These are phyloP conservation scores for Jaapia argillacea DNA, from an alignment of 768 basidiomycete species.

Conservation along the genomic window DNA sequence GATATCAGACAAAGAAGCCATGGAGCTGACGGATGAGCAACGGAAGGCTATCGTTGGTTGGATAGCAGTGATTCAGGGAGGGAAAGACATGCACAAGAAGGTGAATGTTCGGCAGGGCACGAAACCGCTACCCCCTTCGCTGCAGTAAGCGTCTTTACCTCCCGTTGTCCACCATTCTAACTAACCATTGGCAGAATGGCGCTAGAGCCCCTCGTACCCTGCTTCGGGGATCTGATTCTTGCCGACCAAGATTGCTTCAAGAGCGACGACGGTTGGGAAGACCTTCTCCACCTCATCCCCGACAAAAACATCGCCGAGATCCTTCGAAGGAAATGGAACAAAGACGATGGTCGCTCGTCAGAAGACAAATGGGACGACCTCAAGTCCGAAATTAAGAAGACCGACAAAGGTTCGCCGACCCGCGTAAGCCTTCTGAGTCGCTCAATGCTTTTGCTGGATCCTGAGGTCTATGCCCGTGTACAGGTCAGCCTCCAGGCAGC, in stretches of 20 bases:
- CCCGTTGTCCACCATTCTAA: neutral
- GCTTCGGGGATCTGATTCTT: slow-evolving; percentile 62
- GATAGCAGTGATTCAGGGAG: slow-evolving; percentile 74
- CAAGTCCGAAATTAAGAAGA: slow-evolving; percentile 24
- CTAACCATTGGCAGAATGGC: neutral
- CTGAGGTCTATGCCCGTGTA: slow-evolving; percentile 1
- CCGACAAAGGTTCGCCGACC: slow-evolving; percentile 19
- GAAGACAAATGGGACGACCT: slow-evolving; percentile 69
- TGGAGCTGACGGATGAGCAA: slow-evolving; percentile 88
- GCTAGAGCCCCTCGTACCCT: neutral
- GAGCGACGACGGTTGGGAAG: slow-evolving; percentile 59
- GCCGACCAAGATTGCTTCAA: slow-evolving; percentile 80
- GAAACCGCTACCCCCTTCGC: slow-evolving; percentile 56
- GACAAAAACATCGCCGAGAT: slow-evolving; percentile 37
- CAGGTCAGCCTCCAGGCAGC: slow-evolving; percentile 31
- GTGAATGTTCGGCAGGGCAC: slow-evolving; percentile 54
- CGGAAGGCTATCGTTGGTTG: slow-evolving; percentile 80
- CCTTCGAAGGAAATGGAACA: slow-evolving; percentile 52
- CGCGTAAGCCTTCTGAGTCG: slow-evolving; percentile 23
- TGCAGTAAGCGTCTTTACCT: slow-evolving; percentile 42
- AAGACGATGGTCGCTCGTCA: slow-evolving; percentile 43
- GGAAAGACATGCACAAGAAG: slow-evolving; percentile 74
- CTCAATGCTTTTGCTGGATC: slow-evolving; percentile 1
- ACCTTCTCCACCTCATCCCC: slow-evolving; percentile 66
- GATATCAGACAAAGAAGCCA: slow-evolving; percentile 85